Percentiles rank a stretch among this genome's conserved stretches.
Evolutionary conservation across 768 basidiomycete genomes (phyloP).

Genomic region (Mycena epipterygia): DNA sequence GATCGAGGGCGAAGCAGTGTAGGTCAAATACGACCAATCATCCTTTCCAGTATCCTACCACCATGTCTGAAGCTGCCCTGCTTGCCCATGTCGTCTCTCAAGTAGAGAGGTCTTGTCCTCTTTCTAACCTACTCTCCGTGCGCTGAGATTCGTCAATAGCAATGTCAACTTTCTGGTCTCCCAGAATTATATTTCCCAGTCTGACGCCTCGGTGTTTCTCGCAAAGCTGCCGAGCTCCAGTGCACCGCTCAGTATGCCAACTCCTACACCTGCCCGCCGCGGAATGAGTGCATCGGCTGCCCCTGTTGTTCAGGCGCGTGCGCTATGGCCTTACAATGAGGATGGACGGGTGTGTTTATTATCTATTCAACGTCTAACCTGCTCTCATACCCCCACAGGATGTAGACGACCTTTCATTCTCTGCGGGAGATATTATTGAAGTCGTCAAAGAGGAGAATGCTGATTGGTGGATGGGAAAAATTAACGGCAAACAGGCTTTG

Average conservation of each 20-base stretch:
- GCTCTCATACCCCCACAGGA: conserved; percentile 60
- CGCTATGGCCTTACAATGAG: conserved; percentile 79
- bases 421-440: conserved; percentile 81
- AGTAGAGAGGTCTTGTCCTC: conserved; percentile 53
- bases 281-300: conserved; percentile 32
- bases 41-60: not conserved
- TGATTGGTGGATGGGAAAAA: conserved; percentile 89
- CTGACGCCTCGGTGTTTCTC: conserved; percentile 64
- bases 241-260: conserved; percentile 27
- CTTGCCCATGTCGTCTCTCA: conserved; percentile 72
- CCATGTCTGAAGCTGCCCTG: conserved; percentile 54
- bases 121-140: not conserved
- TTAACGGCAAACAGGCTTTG: conserved; percentile 68
- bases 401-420: conserved; percentile 84
- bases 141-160: not conserved
- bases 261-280: conserved; percentile 27
- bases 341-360: conserved; percentile 59
- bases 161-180: conserved; percentile 70
- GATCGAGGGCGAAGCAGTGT: not conserved
- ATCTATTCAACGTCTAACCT: not conserved
- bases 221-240: conserved; percentile 58
- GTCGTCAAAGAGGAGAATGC: conserved; percentile 83
- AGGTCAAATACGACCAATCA: not conserved
- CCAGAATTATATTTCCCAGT: conserved; percentile 65
- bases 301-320: conserved; percentile 60